Base-by-base conservation (phyloP, 305 asterid genomes). In the Petunia hybrid region DNA sequence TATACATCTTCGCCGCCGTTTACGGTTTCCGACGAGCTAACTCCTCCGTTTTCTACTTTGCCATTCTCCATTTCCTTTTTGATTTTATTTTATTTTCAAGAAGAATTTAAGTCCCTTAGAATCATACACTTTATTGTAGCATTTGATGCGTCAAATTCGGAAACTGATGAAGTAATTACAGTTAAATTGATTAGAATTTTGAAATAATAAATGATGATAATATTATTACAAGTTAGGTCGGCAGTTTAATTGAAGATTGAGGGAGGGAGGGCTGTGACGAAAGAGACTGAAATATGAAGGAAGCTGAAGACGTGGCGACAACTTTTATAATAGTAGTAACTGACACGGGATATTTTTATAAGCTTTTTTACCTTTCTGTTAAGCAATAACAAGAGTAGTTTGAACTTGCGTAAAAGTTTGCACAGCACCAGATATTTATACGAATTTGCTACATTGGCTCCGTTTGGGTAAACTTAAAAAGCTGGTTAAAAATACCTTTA, bases 1-100 rank as follows among this genome's bases (percentile, higher is more conserved):
- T 79, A 88, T 71, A 90, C 91, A 66, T 91, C 94, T 86, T 86
- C 90, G 51, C 84, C 93, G 8, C 94, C 93, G 66, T 88, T 84
- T 42, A 42, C 84, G 62, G 92, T 82, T 84, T 80, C 93, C 64
- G 86, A 82, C 55, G 88, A 87, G 83, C 87, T 80, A 43, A 88
- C 90, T 51, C 71, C 80, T 35, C 40, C 16, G 70, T 75, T 57
- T 40, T 86, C 82, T 14, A 53, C 70, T 67, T 59, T 63, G 61
- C 80, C 82, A 76, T 76, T 82, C 39, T 82, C 87, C 76, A 71
- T 80, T 68, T 82, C 41, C 63, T 38, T 2, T n/a, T 71, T 56
- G 57, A 0, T 8, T 51, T 51, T 51, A 9, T 35, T 62, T 0
- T 35, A 8, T 62, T 35, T 39, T 1, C 1, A 36, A 22, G 31